A percentile compares a stretch with the other conserved stretches of the same genome.
phyloP scores from a whole-genome alignment of 495 filamentous ascomycete species.

The Margaritispora aquatica region DNA sequence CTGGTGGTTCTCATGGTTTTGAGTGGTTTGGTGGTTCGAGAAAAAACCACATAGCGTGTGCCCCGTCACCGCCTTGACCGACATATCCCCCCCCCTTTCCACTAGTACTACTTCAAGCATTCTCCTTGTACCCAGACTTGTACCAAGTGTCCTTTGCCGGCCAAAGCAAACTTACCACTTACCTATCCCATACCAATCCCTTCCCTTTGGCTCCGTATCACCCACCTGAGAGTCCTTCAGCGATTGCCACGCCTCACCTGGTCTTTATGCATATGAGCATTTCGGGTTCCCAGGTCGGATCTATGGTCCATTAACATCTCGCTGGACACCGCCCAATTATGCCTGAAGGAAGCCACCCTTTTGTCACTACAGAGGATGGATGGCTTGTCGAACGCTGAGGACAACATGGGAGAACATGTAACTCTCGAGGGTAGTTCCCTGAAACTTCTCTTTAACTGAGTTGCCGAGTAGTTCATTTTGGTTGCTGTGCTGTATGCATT shows the following conservation, averaged over 20 bases:
- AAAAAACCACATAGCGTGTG: background rate
- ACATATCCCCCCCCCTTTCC: background rate
- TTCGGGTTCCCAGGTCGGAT: background rate
- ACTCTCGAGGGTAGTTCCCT: slow-evolving; percentile 2
- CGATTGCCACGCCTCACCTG: background rate
- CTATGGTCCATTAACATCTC: background rate
- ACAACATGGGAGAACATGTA: background rate
- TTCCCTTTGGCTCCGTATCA: background rate
- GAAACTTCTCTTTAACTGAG: background rate
- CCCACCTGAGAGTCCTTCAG: background rate
- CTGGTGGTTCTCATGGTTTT: too few species aligned
- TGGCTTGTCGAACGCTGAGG: background rate
- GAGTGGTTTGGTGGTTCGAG: too few species aligned
- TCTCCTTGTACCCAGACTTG: background rate
- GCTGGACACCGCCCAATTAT: slow-evolving; percentile 4
- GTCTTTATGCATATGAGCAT: background rate
- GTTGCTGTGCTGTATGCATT: background rate
- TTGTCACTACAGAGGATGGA: background rate
- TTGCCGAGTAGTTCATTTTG: slow-evolving; percentile 7
- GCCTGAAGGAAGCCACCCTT: slow-evolving; percentile 14
- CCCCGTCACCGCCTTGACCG: background rate
- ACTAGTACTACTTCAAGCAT: too few species aligned
- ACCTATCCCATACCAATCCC: background rate
- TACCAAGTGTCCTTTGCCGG: background rate
- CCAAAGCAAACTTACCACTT: background rate